Conservation (phyloP, 2,329 filamentous ascomycete genomes). For the Periconia macrospinosa region DNA sequence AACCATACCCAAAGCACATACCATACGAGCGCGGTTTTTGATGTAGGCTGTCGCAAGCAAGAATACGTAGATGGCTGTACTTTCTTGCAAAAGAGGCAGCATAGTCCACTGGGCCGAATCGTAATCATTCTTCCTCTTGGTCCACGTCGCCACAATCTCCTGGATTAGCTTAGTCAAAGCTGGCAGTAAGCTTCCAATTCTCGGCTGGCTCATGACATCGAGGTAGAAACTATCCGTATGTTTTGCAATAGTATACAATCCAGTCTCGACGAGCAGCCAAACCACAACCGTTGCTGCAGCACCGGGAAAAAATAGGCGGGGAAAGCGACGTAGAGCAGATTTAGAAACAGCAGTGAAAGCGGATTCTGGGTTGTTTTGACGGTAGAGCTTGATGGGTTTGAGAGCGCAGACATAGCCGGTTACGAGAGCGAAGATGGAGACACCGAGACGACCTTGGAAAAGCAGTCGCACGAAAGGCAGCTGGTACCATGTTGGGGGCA, state of each 20-base stretch:
- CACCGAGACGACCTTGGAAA: constrained; percentile 9
- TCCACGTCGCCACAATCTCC: constrained; percentile 7
- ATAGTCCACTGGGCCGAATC: constrained; percentile 11
- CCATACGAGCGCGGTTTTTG: constrained; percentile 5
- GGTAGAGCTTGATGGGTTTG: constrained; percentile 11
- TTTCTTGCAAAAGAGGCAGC: constrained; percentile 10
- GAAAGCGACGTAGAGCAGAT: constrained; percentile 9
- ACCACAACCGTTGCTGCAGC: constrained; percentile 5
- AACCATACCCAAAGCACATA: constrained; percentile 6
- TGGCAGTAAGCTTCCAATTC: constrained; percentile 4
- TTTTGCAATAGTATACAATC: constrained; percentile 6
- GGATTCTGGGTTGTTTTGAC: constrained; percentile 9
- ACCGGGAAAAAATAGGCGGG: constrained; percentile 7
- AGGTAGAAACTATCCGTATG: constrained; percentile 8
- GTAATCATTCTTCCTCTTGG: constrained; percentile 10
- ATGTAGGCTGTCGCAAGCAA: constrained; percentile 8
- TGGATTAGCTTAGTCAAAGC: constrained; percentile 5
- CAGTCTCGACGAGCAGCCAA: constrained; percentile 8
- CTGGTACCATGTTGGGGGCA: constrained; percentile 2
- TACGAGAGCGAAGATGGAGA: constrained; percentile 11
- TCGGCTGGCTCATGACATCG: constrained; percentile 4
- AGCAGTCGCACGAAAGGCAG: constrained; percentile 6
- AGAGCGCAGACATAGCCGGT: constrained; percentile 12
- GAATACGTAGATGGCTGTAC: constrained; percentile 8
- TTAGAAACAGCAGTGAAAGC: constrained; percentile 10